Percentiles rank a stretch among this genome's conserved stretches.
These are phyloP conservation scores for Fusarium hainanense DNA, from an alignment of 2,329 filamentous ascomycete species.

Conservation along the genomic window DNA sequence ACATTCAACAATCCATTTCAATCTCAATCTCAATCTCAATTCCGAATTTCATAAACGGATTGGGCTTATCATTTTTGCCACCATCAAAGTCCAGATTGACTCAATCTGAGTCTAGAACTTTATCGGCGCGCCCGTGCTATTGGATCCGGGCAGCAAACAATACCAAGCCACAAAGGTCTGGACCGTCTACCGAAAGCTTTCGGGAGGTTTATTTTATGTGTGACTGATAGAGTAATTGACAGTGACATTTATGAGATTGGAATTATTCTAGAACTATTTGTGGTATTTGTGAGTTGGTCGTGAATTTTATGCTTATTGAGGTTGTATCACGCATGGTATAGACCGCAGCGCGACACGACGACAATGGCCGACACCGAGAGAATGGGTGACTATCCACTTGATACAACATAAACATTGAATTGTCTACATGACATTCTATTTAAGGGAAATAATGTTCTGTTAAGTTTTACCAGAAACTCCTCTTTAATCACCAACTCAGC, in stretches of 20 bases:
- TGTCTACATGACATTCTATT: too few relatives aligned
- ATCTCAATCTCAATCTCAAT: background rate
- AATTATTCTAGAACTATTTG: background rate
- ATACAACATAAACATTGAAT: background rate
- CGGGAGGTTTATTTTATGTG: background rate
- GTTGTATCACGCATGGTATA: too few relatives aligned
- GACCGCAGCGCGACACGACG: background rate
- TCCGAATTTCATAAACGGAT: too few relatives aligned
- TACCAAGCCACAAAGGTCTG: background rate
- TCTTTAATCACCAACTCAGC: background rate
- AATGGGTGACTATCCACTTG: background rate
- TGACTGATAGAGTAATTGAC: background rate
- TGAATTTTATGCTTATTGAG: too few relatives aligned
- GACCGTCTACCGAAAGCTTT: background rate
- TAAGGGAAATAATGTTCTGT: background rate
- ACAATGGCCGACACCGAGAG: too few relatives aligned
- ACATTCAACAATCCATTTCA: background rate
- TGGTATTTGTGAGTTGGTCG: background rate
- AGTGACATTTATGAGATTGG: background rate
- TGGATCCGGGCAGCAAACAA: background rate
- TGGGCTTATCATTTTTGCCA: too few relatives aligned
- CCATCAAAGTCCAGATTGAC: background rate
- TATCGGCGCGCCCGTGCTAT: conserved; percentile 14
- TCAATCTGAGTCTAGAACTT: background rate
- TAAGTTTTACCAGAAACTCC: background rate